phyloP scores from a whole-genome alignment of 768 basidiomycete species.

The Russula abietina region DNA sequence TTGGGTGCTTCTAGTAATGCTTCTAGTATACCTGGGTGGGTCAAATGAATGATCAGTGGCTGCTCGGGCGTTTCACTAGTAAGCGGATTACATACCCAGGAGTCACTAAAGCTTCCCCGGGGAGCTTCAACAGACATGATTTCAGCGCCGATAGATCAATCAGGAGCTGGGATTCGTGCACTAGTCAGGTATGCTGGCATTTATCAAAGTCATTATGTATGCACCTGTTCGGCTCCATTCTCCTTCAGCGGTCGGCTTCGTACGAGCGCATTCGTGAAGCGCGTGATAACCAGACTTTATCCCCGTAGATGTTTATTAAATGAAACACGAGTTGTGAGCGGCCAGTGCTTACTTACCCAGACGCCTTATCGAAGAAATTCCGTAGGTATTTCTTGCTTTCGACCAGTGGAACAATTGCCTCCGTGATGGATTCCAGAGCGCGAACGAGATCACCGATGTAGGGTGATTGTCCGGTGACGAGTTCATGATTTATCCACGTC shows the following conservation, averaged over 20 bases:
- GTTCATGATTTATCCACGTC: conserved; percentile 70
- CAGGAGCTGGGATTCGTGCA: conserved; percentile 49
- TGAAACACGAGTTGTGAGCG: neutral
- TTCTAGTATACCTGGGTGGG: conserved; percentile 71
- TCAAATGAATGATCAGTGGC: conserved; percentile 16
- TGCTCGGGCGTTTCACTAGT: neutral
- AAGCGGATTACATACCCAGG: conserved; percentile 40
- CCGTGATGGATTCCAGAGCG: conserved; percentile 69
- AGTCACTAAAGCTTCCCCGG: conserved; percentile 59
- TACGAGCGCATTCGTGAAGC: conserved; percentile 86
- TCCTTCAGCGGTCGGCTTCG: conserved; percentile 87
- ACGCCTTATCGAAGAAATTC: conserved; percentile 90
- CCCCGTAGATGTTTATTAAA: neutral
- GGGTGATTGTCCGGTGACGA: conserved; percentile 81
- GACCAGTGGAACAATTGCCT: conserved; percentile 68
- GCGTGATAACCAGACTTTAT: conserved; percentile 67
- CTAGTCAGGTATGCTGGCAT: conserved; percentile 1
- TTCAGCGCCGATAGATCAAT: conserved; percentile 89
- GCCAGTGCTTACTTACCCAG: conserved; percentile 52
- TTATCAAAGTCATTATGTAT: conserved; percentile 34
- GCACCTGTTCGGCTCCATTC: conserved; percentile 92
- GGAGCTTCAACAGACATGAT: conserved; percentile 73
- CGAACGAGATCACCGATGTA: conserved; percentile 75
- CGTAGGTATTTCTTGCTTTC: conserved; percentile 94
- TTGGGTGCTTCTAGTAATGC: conserved; percentile 72